Conservation (phyloP, 805 yeast genomes). For the Kuraishia cidri region DNA sequence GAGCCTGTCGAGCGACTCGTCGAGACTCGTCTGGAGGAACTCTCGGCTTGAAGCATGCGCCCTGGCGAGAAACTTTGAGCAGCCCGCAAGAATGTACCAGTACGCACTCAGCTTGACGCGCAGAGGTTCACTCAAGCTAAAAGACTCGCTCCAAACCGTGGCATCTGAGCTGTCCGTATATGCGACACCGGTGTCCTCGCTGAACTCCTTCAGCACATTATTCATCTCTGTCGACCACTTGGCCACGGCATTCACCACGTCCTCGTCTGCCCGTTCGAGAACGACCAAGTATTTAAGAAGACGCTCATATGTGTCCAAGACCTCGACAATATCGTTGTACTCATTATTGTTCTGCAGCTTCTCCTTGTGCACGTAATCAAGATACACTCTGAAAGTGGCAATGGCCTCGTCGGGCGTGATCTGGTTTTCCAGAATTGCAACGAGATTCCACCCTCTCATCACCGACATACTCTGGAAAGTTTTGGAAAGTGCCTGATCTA, state of each 20-base stretch:
- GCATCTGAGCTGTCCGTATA: background rate
- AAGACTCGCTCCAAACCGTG: background rate
- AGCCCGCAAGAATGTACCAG: background rate
- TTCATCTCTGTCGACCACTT: background rate
- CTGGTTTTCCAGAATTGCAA: background rate
- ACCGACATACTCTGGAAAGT: constrained; percentile 1
- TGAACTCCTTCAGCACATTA: background rate
- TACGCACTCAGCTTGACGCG: background rate
- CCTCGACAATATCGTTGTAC: constrained; percentile 1
- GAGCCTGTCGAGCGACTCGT: background rate
- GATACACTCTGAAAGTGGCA: constrained; percentile 2
- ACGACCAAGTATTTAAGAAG: background rate
- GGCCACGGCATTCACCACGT: background rate
- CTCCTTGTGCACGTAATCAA: constrained; percentile 1
- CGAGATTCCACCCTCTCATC: background rate
- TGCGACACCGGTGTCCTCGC: background rate
- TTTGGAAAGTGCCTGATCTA: constrained; percentile 1
- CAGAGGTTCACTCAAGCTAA: background rate
- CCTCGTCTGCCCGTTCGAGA: background rate
- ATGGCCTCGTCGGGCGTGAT: background rate
- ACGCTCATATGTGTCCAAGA: background rate
- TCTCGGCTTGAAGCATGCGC: background rate
- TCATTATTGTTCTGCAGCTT: background rate
- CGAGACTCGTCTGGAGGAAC: background rate
- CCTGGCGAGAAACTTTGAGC: background rate